phyloP scores from a whole-genome alignment of 2,329 filamentous ascomycete genomes.

The Blumeria graminis region DNA sequence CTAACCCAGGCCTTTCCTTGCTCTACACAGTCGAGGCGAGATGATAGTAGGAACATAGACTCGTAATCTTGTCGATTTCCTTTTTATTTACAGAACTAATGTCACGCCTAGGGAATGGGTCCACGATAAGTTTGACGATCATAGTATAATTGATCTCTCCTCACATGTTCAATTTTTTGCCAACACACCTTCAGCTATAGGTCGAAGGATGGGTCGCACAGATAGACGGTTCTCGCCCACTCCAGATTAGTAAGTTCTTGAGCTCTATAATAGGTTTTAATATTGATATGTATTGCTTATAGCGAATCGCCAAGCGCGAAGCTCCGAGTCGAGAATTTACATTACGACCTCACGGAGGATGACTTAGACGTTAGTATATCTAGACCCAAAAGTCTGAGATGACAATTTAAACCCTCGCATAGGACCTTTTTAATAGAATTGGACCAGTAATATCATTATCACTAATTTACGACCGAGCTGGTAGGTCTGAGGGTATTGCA shows the following conservation, averaged over 20 bases:
- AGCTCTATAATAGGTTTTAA: too few species aligned
- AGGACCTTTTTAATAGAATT: conserved; percentile 65
- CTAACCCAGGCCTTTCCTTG: conserved; percentile 21
- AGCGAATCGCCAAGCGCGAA: conserved; percentile 36
- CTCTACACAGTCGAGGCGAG: conserved; percentile 33
- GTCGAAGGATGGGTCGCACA: conserved; percentile 9
- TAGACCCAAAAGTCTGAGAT: too few species aligned
- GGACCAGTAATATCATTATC: conserved; percentile 45
- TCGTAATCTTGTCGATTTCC: conserved; percentile 25
- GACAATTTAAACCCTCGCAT: conserved; percentile 4
- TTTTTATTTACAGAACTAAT: not conserved
- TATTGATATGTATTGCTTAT: not conserved
- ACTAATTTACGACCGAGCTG: conserved; percentile 65
- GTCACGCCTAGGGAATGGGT: conserved; percentile 53
- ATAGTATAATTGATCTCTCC: conserved; percentile 21
- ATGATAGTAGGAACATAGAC: conserved; percentile 41
- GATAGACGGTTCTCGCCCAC: conserved; percentile 14
- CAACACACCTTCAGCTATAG: conserved; percentile 11
- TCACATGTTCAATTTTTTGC: conserved; percentile 1
- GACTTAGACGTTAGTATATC: conserved; percentile 45
- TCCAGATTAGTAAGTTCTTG: conserved; percentile 10
- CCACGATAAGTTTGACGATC: conserved; percentile 69
- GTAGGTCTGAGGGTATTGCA: conserved; percentile 65
- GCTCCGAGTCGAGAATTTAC: conserved; percentile 67
- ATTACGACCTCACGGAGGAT: conserved; percentile 72